Percentiles rank a stretch among this genome's conserved stretches.
These are phyloP conservation scores for Scenedesmus sp. DNA, from an alignment of 163 green algal genomes.

Conservation along the genomic window DNA sequence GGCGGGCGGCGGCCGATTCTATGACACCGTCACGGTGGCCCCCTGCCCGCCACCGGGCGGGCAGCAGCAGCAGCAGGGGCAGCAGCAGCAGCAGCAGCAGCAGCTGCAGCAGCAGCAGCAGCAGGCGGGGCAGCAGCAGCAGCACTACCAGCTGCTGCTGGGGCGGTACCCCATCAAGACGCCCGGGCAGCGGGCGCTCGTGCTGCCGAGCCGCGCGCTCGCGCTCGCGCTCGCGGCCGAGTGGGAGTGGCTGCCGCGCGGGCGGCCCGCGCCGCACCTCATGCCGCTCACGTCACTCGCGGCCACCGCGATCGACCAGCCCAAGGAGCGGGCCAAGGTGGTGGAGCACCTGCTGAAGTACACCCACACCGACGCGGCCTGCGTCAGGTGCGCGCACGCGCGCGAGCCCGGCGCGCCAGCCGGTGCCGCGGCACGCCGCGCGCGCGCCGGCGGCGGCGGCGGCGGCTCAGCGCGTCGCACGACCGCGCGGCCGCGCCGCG, in stretches of 20 bases:
- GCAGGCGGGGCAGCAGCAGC: background rate
- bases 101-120: background rate
- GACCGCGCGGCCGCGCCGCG: too few relatives aligned
- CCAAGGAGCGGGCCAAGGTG: background rate
- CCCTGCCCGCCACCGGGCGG: background rate
- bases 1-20: slow-evolving; percentile 28
- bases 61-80: too few relatives aligned
- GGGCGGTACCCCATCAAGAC: slow-evolving; percentile 75
- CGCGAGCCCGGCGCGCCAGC: too few relatives aligned
- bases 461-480: too few relatives aligned
- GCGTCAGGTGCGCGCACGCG: slow-evolving; percentile 75
- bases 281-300: slow-evolving; percentile 96
- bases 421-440: too few relatives aligned
- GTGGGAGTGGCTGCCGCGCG: slow-evolving; percentile 88
- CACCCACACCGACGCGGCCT: slow-evolving; percentile 82
- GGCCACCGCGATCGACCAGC: slow-evolving; percentile 90
- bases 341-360: slow-evolving; percentile 84
- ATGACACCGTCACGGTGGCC: slow-evolving; percentile 33
- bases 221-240: slow-evolving; percentile 89
- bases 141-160: slow-evolving; percentile 74
- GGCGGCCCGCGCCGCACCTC: slow-evolving; percentile 80
- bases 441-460: too few relatives aligned
- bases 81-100: background rate
- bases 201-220: slow-evolving; percentile 73
- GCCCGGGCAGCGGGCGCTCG: slow-evolving; percentile 69